These are phyloP conservation scores for Lathyrus sativus DNA, from an alignment of 306 rosid species.

Conservation along the genomic window DNA sequence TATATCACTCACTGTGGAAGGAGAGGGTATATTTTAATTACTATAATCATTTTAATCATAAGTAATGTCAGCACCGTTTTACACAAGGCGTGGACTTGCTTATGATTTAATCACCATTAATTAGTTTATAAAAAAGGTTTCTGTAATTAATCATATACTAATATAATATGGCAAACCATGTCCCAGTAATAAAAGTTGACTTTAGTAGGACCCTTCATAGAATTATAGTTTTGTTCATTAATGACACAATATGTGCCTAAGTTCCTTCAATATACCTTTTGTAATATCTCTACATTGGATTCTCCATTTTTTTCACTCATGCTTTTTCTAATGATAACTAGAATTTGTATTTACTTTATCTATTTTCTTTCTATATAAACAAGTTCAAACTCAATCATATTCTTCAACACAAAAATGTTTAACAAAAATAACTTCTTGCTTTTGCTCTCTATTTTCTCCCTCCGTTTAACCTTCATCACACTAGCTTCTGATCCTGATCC, in stretches of 20 bases:
- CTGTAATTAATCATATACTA: too few species aligned
- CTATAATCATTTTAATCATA: slow-evolving; percentile 39
- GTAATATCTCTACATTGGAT: too few species aligned
- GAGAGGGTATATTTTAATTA: neutral
- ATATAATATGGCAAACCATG: too few species aligned
- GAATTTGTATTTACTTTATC: too few species aligned
- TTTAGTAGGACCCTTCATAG: neutral
- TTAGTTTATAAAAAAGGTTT: neutral
- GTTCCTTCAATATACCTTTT: slow-evolving; percentile 26
- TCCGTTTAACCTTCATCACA: slow-evolving; percentile 35
- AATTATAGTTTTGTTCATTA: slow-evolving; percentile 34
- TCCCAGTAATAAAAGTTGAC: too few species aligned
- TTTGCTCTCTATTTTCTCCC: slow-evolving; percentile 37
- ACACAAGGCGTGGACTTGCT: slow-evolving; percentile 43
- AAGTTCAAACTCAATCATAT: slow-evolving; percentile 23
- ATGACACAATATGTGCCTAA: slow-evolving; percentile 41
- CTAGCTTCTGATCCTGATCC: slow-evolving; percentile 92
- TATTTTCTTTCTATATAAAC: slow-evolving; percentile 51
- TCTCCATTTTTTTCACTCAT: too few species aligned
- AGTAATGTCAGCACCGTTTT: slow-evolving; percentile 40
- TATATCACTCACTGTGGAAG: too few species aligned
- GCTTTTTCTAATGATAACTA: too few species aligned
- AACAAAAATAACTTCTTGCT: slow-evolving; percentile 32
- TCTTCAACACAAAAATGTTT: slow-evolving; percentile 45
- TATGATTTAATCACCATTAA: slow-evolving; percentile 37